A percentile compares a stretch with the other conserved stretches of the same genome.
Evolutionary conservation across 148 eudicot genomes (phyloP).

Genomic region (Suaeda aralocaspica): DNA sequence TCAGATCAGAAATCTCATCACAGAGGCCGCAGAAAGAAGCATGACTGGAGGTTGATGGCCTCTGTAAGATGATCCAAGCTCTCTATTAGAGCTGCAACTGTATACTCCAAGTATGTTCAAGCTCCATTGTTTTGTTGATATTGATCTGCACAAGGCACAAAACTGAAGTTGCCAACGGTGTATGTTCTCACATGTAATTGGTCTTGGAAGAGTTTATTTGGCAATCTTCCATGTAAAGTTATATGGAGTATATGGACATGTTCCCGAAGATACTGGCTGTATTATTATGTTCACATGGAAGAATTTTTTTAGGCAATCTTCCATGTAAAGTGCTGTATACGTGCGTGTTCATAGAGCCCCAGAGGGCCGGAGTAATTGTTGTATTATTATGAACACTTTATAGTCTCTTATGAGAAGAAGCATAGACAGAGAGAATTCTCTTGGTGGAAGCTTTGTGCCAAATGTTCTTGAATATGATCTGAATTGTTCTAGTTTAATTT

Average conservation of each 20-base stretch:
- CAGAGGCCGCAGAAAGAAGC: constrained; percentile 71
- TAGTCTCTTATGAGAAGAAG: too few species aligned
- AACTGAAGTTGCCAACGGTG: not conserved
- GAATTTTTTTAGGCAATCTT: not conserved
- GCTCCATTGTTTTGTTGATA: not conserved
- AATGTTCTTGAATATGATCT: too few species aligned
- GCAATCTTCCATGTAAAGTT: not conserved
- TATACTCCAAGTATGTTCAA: not conserved
- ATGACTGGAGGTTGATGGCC: constrained; percentile 60
- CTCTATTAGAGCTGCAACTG: not conserved
- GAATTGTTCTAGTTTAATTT: too few species aligned
- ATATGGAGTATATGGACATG: too few species aligned
- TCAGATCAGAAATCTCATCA: constrained; percentile 64
- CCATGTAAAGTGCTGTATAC: not conserved
- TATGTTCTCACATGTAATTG: not conserved
- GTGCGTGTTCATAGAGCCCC: too few species aligned
- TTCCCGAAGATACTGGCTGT: too few species aligned
- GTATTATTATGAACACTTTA: not conserved
- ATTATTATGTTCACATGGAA: too few species aligned
- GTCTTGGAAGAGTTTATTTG: not conserved
- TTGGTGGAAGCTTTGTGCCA: too few species aligned
- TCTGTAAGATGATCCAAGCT: constrained; percentile 26
- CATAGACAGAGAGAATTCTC: too few species aligned
- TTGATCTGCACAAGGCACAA: not conserved
- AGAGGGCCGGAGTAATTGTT: not conserved